These are phyloP conservation scores for Penicillium sp. DNA, from an alignment of 2,329 filamentous ascomycete species.

Conservation along the genomic window DNA sequence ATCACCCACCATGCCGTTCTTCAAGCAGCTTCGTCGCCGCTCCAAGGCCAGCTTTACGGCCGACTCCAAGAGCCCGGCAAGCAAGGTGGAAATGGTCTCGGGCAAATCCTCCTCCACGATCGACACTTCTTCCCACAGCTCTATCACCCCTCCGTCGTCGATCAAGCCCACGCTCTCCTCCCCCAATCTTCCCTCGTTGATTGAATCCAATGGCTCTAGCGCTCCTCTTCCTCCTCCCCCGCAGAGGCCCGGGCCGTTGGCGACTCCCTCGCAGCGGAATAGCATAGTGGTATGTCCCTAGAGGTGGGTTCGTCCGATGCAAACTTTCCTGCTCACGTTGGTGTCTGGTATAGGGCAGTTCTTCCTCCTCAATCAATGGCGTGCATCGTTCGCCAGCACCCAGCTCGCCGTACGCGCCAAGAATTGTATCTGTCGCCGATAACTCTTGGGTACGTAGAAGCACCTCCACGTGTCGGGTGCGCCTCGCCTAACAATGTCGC, in stretches of 20 bases:
- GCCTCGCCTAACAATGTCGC: background rate
- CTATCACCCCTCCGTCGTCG: conserved; percentile 72
- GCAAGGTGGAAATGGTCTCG: conserved; percentile 59
- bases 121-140: conserved; percentile 58
- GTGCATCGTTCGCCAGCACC: conserved; percentile 54
- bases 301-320: background rate
- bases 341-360: conserved; percentile 32
- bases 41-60: conserved; percentile 71
- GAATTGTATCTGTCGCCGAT: conserved; percentile 73
- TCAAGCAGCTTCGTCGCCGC: conserved; percentile 72
- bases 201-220: conserved; percentile 50
- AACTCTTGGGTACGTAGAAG: conserved; percentile 82
- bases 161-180: conserved; percentile 64
- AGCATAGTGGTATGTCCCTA: conserved; percentile 40
- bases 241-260: conserved; percentile 47
- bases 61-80: conserved; percentile 32
- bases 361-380: conserved; percentile 34
- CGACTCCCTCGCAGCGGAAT: conserved; percentile 42
- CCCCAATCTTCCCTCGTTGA: conserved; percentile 55
- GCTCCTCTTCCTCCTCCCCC: conserved; percentile 43
- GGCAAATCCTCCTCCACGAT: conserved; percentile 63
- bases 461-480: background rate
- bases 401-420: conserved; percentile 76
- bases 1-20: conserved; percentile 57
- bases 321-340: background rate